phyloP scores from a whole-genome alignment of 1,284 basidiomycete species.

The Sporisorium exsertum region DNA sequence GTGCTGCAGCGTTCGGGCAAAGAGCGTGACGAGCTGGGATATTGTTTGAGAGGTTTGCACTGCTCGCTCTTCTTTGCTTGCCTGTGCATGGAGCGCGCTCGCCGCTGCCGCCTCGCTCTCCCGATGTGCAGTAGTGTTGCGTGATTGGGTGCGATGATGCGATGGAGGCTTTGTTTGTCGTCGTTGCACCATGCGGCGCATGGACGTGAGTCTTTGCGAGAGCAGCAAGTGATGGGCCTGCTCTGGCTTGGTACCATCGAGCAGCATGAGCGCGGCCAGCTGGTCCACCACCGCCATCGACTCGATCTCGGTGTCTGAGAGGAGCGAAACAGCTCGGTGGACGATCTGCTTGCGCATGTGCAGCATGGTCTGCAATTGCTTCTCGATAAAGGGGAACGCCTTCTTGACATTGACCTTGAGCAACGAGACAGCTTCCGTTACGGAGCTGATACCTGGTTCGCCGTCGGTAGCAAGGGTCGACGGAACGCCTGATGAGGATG shows the following conservation, averaged over 20 bases:
- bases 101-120: background rate
- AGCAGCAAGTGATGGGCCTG: constrained; percentile 34
- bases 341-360: constrained; percentile 59
- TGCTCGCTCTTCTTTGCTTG: constrained; percentile 9
- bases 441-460: constrained; percentile 25
- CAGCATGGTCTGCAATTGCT: constrained; percentile 52
- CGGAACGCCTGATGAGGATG: background rate
- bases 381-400: constrained; percentile 55
- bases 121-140: too few species aligned
- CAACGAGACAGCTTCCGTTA: constrained; percentile 27
- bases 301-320: constrained; percentile 43
- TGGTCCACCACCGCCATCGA: constrained; percentile 41
- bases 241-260: constrained; percentile 36
- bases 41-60: constrained; percentile 32
- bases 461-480: constrained; percentile 11
- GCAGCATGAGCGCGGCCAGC: constrained; percentile 42
- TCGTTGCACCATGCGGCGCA: constrained; percentile 29
- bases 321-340: constrained; percentile 35
- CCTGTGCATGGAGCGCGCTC: background rate
- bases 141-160: constrained; percentile 9
- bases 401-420: constrained; percentile 44
- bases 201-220: constrained; percentile 38
- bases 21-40: constrained; percentile 27
- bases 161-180: constrained; percentile 1
- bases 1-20: constrained; percentile 43